Evolutionary conservation across 257 asterid genomes (phyloP), one percentile per base, ranked within the genome.

Genomic region (Cynanchum wilfordii): DNA sequence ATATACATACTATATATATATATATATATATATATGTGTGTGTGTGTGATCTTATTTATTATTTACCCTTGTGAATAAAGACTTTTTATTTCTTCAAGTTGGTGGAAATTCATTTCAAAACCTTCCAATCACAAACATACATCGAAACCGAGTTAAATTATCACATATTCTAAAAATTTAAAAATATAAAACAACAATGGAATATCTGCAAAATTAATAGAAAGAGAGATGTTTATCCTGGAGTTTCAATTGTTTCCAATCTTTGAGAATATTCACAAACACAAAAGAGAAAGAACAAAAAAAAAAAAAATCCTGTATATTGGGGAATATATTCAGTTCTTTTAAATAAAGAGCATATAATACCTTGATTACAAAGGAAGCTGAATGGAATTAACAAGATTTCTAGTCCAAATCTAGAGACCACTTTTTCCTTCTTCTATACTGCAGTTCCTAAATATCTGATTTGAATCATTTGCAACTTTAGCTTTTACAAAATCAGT

Each of bases 341-440:
- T 77, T 77, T 10, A 27, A 45, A 57, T 10, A 42, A 45, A 57
- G 47, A 54, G 63, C 64, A 72, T 9, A 20, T 36, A 71, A 19
- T 55, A 72, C 81, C 77, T 66, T 10, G 77, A 77, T 77, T 66
- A 50, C 74, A 72, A 77, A 77, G 54, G 80, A 76, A 12, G 63
- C 29, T 54, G 51, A 42, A 20, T 66, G 73, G 51, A 52, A 33
- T 33, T 33, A 33, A 38, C n/a, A 75, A 75, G 60, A 70, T 22
- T 52, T 13, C 40, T 5, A 68, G 62, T 57, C 52, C 62, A 55
- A 47, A 42, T 54, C 51, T 25, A 33, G 5, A 33, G 4, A 16
- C 74, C 74, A 5, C 33, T 27, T 65, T 50, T 30, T 54, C 8
- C 3, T 40, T 11, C 7, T n/a, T 0, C 56, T 27, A 45, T 63